These are phyloP conservation scores for Flaveria floridana DNA, from an alignment of 140 eudicot genomes.

Conservation along the genomic window DNA sequence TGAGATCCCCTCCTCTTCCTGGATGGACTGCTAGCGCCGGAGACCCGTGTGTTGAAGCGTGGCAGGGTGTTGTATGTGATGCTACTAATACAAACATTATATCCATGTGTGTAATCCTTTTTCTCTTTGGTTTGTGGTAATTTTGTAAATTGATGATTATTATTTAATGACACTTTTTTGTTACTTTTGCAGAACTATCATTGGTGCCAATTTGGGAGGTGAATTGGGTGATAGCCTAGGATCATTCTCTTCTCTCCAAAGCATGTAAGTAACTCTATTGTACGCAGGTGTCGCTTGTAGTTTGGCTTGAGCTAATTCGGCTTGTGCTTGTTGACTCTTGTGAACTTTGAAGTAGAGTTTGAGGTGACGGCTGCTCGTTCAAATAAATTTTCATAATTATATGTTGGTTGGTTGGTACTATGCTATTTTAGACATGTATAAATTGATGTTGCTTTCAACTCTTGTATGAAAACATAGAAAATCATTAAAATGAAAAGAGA, in stretches of 20 bases:
- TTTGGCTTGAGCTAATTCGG: too few relatives aligned
- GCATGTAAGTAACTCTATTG: slow-evolving; percentile 50
- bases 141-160: background rate
- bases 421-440: too few relatives aligned
- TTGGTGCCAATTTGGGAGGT: slow-evolving; percentile 80
- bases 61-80: slow-evolving; percentile 89
- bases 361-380: too few relatives aligned
- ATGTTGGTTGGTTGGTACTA: too few relatives aligned
- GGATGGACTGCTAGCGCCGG: slow-evolving; percentile 87
- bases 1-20: slow-evolving; percentile 76
- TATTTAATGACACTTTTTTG: background rate
- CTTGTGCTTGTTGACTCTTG: too few relatives aligned
- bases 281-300: background rate
- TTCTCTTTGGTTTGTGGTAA: background rate
- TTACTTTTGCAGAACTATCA: slow-evolving; percentile 49
- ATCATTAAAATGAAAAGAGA: too few relatives aligned
- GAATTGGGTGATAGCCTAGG: slow-evolving; percentile 73
- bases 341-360: too few relatives aligned
- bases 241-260: slow-evolving; percentile 62
- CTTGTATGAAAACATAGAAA: too few relatives aligned
- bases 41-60: slow-evolving; percentile 79
- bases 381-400: too few relatives aligned
- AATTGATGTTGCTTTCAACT: too few relatives aligned
- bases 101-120: slow-evolving; percentile 54
- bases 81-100: slow-evolving; percentile 45